Percentiles rank a stretch among this genome's conserved stretches.
phyloP scores from a whole-genome alignment of 78 protist species.

The Creolimax fragrantissima region DNA sequence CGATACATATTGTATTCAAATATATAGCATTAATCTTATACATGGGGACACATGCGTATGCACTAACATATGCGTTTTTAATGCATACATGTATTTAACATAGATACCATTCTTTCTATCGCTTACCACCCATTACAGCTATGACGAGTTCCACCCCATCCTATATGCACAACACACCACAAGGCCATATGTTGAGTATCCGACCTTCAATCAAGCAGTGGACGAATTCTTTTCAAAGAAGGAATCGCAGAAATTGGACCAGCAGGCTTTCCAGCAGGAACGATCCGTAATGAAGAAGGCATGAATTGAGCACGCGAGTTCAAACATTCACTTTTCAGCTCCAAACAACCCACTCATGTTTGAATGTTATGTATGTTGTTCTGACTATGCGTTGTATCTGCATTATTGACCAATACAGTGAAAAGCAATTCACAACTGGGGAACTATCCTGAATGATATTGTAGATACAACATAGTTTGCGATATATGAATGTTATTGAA shows the following conservation, averaged over 20 bases:
- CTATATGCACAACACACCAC: background rate
- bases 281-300: background rate
- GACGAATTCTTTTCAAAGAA: constrained; percentile 77
- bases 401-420: constrained; percentile 28
- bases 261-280: constrained; percentile 36
- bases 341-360: no score
- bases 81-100: background rate
- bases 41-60: background rate
- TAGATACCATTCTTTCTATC: background rate
- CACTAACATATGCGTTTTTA: background rate
- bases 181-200: background rate
- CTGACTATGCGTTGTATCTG: background rate
- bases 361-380: no score
- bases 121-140: background rate
- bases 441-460: no score
- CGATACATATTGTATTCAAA: no score
- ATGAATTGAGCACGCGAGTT: background rate
- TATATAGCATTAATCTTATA: no score
- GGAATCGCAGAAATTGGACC: constrained; percentile 60
- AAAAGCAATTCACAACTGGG: no score
- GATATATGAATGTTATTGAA: no score
- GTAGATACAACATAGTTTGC: no score
- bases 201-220: constrained; percentile 66
- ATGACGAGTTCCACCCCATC: background rate
- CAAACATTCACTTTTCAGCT: no score